Base-by-base conservation (phyloP, 208 protist species). In the Angomonas ambiguus region DNA sequence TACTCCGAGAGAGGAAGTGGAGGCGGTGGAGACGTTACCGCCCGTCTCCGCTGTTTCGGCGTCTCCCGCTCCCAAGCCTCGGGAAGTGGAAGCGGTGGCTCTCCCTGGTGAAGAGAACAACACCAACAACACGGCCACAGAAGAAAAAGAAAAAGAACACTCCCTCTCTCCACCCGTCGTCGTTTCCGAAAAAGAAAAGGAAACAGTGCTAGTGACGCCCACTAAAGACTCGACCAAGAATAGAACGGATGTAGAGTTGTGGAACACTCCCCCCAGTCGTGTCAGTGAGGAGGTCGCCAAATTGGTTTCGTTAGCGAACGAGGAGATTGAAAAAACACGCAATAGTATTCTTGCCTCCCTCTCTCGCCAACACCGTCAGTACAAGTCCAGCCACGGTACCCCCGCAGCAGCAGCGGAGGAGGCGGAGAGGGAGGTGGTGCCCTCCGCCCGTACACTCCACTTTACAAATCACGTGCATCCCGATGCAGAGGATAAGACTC, bases 321-420 rank as follows among this genome's bases (percentile, higher is more conserved):
- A 80, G 42, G 77, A 92, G 62, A 72, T 94, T 53, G 79, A 74
- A 13, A 82, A 79, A 11, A 86, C 85, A 8, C 86, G 88, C 55
- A 72, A 86, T 41, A 88, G 79, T 32, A 75, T 94, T 24, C 56
- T 94, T 16, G 67, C 82, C 16, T 79, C 72, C 3, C 30, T 89
- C 10, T n/a, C n/a, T n/a, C n/a, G n/a, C n/a, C n/a, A n/a, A n/a
- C n/a, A n/a, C n/a, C n/a, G n/a, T n/a, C n/a, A n/a, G n/a, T 56
- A 56, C 32, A 11, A 28, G 27, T 56, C 51, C 51, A 18, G 27
- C 38, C 51, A 28, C 1, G 51, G 5, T 11, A 48, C 38, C 38
- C 11, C 3, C 27, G 51, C 38, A 18, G 13, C 13, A 11, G 13
- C 13, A 18, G 38, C 38, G 18, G 13, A n/a, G 13, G 18, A n/a